Conservation (phyloP, 2,329 filamentous ascomycete species). For the Leptoxyphium fumago region DNA sequence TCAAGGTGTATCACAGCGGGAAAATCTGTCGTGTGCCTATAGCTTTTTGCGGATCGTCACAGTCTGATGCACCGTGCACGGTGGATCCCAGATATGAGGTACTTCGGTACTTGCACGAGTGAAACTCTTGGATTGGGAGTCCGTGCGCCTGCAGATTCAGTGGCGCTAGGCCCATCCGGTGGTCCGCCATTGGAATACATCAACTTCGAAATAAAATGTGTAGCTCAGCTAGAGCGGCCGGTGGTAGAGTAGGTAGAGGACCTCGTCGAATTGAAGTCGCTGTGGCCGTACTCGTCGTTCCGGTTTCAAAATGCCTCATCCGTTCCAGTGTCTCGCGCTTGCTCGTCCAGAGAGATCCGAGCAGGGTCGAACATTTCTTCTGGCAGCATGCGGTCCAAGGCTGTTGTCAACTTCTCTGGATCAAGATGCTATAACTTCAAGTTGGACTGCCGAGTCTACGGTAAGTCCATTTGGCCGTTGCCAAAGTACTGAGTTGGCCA, state of each 20-base stretch:
- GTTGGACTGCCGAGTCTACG: slow-evolving; percentile 37
- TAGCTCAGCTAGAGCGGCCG: too few species aligned
- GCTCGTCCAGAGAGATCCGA: slow-evolving; percentile 4
- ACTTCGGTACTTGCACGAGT: too few species aligned
- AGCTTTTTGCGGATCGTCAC: background rate
- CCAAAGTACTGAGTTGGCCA: slow-evolving; percentile 6
- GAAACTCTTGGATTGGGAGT: background rate
- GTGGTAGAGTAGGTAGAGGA: too few species aligned
- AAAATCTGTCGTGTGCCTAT: background rate
- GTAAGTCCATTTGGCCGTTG: slow-evolving; percentile 14
- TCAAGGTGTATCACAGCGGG: background rate
- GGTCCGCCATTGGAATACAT: background rate
- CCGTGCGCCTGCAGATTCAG: background rate
- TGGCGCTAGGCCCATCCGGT: background rate
- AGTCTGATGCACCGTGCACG: background rate
- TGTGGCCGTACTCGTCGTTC: background rate
- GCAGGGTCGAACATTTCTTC: slow-evolving; percentile 32
- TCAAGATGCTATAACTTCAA: slow-evolving; percentile 43
- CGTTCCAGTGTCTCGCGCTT: slow-evolving; percentile 27
- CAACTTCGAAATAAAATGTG: background rate
- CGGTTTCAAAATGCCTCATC: slow-evolving; percentile 18
- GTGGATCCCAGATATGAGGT: background rate
- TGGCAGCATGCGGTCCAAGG: slow-evolving; percentile 59
- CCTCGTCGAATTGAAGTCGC: too few species aligned
- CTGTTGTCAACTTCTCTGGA: slow-evolving; percentile 52